Conservation (phyloP, 2,329 filamentous ascomycete species). For the Sclerotinia glacialis region DNA sequence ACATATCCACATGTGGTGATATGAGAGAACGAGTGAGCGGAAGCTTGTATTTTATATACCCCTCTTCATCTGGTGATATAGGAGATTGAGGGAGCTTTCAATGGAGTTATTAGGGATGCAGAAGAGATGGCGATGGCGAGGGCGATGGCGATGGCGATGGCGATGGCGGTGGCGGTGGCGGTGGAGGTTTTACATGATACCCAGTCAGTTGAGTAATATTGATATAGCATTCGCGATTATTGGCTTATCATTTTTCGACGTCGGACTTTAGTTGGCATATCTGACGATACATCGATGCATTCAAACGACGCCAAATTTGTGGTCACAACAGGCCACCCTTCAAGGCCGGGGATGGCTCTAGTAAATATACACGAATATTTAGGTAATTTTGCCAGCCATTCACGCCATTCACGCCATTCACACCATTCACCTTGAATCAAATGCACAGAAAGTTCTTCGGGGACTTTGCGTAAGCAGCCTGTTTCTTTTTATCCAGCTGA, state of each 20-base stretch:
- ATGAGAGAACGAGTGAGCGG: background rate
- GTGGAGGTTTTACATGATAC: conserved; percentile 15
- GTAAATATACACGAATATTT: background rate
- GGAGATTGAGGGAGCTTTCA: background rate
- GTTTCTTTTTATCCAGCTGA: background rate
- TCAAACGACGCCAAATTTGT: background rate
- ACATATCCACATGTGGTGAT: background rate
- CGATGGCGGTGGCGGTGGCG: background rate
- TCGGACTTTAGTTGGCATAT: conserved; percentile 12
- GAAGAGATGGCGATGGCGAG: background rate
- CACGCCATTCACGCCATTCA: background rate
- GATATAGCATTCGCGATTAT: background rate
- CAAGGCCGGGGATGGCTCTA: background rate
- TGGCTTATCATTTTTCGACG: background rate
- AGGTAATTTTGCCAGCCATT: conserved; percentile 12
- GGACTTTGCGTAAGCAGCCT: conserved; percentile 10
- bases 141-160: background rate
- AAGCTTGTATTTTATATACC: background rate
- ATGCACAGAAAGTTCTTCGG: conserved; percentile 13
- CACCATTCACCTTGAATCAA: background rate
- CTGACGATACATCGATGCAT: background rate
- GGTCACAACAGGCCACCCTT: background rate
- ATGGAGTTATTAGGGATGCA: background rate
- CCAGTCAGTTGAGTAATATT: background rate
- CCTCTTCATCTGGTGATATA: background rate